Conservation (phyloP, 345 rosid genomes). For the Geranium brycei region DNA sequence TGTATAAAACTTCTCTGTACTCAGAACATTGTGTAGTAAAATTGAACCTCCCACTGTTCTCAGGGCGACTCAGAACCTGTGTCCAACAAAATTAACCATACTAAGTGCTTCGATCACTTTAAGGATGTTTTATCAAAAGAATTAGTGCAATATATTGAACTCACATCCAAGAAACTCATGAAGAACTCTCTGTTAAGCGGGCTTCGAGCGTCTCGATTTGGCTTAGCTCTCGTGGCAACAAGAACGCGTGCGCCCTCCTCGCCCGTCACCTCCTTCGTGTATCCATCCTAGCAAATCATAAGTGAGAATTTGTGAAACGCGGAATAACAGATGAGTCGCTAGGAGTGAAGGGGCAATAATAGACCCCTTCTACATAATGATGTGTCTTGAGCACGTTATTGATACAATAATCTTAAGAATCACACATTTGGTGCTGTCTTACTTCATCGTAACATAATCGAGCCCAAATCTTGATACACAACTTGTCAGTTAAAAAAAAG, state of each 20-base stretch:
- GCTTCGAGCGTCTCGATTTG: conserved; percentile 25
- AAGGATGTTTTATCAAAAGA: not conserved
- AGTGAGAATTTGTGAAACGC: not conserved
- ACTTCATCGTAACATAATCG: no score
- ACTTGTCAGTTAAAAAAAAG: not conserved
- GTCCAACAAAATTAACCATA: not conserved
- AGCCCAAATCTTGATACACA: no score
- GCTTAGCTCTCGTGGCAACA: conserved; percentile 56
- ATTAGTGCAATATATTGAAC: conserved; percentile 8
- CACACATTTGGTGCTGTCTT: no score
- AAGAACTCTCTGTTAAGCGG: conserved; percentile 46
- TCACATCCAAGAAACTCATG: conserved; percentile 59
- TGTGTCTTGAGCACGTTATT: no score
- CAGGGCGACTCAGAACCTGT: conserved; percentile 51
- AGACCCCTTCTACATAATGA: not conserved
- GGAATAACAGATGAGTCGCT: not conserved
- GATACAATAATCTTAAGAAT: no score
- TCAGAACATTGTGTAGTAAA: conserved; percentile 47
- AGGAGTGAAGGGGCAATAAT: no score
- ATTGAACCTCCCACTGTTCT: conserved; percentile 47
- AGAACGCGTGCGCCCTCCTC: conserved; percentile 48
- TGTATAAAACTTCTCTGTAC: conserved; percentile 36
- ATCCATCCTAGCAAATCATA: conserved; percentile 41
- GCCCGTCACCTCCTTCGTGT: conserved; percentile 43
- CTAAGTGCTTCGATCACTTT: not conserved